Evolutionary conservation across 768 basidiomycete species (phyloP).

Genomic region (Pisolithus microcarpus): DNA sequence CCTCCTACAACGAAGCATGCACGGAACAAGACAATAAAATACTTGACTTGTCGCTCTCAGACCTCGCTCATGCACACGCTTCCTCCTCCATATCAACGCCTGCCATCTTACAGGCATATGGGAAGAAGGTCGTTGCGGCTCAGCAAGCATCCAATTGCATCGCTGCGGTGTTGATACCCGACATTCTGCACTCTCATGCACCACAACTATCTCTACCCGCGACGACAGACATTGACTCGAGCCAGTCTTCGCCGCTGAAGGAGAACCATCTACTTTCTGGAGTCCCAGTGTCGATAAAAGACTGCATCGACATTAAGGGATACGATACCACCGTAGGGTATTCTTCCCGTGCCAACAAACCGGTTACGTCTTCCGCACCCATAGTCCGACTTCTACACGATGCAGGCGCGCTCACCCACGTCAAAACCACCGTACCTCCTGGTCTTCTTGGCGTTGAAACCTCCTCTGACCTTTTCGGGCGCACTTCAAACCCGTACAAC

Average conservation of each 20-base stretch:
- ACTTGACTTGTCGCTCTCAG: conserved; percentile 30
- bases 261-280: conserved; percentile 31
- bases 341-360: conserved; percentile 32
- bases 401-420: conserved; percentile 37
- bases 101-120: conserved; percentile 33
- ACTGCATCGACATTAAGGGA: conserved; percentile 38
- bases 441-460: conserved; percentile 36
- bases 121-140: conserved; percentile 33
- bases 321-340: conserved; percentile 41
- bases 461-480: conserved; percentile 39
- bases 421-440: conserved; percentile 39
- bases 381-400: conserved; percentile 35
- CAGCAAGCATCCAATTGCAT: conserved; percentile 45
- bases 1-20: conserved; percentile 21
- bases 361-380: conserved; percentile 28
- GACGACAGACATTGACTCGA: neutral
- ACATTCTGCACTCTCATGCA: conserved; percentile 1
- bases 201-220: neutral
- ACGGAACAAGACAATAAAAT: conserved; percentile 31
- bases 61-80: conserved; percentile 30
- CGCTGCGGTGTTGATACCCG: conserved; percentile 36
- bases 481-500: conserved; percentile 44
- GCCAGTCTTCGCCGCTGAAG: neutral
- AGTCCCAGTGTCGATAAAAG: conserved; percentile 45
- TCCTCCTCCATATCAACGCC: conserved; percentile 20